phyloP scores from a whole-genome alignment of 768 basidiomycete genomes.

The Collybiopsis confluens region DNA sequence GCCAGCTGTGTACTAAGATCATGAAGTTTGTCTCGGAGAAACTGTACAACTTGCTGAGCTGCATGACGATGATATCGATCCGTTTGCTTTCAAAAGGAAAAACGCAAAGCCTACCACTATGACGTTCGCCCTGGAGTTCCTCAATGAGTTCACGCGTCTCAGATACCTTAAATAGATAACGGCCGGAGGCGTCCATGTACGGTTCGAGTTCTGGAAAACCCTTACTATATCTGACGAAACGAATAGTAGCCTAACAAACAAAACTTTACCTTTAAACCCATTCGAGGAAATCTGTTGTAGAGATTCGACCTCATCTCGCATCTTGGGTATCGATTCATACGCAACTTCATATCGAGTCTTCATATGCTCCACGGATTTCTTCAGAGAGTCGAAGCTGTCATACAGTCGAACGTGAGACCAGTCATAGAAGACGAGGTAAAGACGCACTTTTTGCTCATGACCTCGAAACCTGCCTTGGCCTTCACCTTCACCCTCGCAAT shows the following conservation, averaged over 20 bases:
- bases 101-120: conserved; percentile 21
- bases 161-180: conserved; percentile 19
- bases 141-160: conserved; percentile 24
- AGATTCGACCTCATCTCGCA: conserved; percentile 20
- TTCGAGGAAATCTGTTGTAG: conserved; percentile 17
- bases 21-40: conserved; percentile 44
- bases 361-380: conserved; percentile 23
- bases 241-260: too few relatives aligned
- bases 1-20: conserved; percentile 35
- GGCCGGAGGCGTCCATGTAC: conserved; percentile 22
- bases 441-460: conserved; percentile 15
- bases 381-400: conserved; percentile 24
- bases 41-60: conserved; percentile 47
- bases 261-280: conserved; percentile 25
- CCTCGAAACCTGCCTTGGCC: conserved; percentile 15
- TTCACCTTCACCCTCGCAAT: conserved; percentile 9
- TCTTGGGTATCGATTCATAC: conserved; percentile 18
- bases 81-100: background rate
- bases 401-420: background rate
- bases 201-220: conserved; percentile 21
- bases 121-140: conserved; percentile 31
- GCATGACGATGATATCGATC: conserved; percentile 1
- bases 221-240: background rate
- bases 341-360: conserved; percentile 20
- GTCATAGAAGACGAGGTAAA: background rate